phyloP scores from a whole-genome alignment of 768 basidiomycete species.

The Amanita pseudoporphyria region DNA sequence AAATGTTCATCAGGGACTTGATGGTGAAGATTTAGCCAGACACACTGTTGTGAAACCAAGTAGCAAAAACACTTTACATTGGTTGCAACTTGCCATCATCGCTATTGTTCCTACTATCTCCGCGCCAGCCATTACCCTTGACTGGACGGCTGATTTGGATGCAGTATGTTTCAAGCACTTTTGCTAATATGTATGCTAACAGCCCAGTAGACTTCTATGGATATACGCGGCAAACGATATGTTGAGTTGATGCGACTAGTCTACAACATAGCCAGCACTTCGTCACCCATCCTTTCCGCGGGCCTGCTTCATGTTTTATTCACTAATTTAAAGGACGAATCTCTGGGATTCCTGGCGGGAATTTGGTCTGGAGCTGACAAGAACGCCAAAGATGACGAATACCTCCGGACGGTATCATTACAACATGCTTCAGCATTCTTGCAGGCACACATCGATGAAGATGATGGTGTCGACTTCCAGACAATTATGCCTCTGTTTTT shows the following conservation, averaged over 20 bases:
- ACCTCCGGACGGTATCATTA: constrained; percentile 47
- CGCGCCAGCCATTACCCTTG: constrained; percentile 24
- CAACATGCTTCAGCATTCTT: constrained; percentile 76
- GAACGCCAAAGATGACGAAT: constrained; percentile 17
- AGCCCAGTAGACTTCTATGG: constrained; percentile 8
- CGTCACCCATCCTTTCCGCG: constrained; percentile 39
- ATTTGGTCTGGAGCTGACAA: constrained; percentile 37
- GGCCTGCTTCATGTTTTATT: constrained; percentile 59
- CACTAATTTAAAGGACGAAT: constrained; percentile 53
- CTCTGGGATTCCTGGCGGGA: constrained; percentile 74
- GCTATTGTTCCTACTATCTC: constrained; percentile 39
- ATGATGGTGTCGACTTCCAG: constrained; percentile 66
- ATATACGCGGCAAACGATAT: constrained; percentile 30
- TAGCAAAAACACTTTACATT: constrained; percentile 42
- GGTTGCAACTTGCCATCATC: constrained; percentile 51
- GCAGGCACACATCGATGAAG: constrained; percentile 50
- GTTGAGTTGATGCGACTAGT: constrained; percentile 51
- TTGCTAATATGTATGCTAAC: background rate
- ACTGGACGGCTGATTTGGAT: constrained; percentile 40
- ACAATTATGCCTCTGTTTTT: constrained; percentile 64
- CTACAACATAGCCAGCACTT: constrained; percentile 55
- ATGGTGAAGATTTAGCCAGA: constrained; percentile 34
- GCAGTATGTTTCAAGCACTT: constrained; percentile 20
- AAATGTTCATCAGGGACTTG: constrained; percentile 28
- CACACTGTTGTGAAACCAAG: constrained; percentile 50